phyloP scores from a whole-genome alignment of 2,329 filamentous ascomycete species.

The Helicocarpus griseus region DNA sequence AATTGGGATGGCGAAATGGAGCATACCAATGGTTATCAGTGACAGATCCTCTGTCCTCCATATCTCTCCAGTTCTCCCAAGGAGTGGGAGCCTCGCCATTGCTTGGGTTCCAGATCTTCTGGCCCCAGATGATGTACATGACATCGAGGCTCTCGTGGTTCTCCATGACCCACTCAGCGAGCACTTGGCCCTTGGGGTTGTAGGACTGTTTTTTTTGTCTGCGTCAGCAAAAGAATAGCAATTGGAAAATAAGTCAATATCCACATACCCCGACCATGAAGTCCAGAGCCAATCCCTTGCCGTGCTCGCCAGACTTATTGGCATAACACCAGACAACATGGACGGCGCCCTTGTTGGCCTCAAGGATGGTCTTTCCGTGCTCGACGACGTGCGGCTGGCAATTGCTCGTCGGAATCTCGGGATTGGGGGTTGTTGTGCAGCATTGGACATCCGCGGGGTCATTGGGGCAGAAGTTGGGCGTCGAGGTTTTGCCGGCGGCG shows the following conservation, averaged over 20 bases:
- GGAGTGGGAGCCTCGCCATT: constrained; percentile 25
- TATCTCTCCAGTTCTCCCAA: constrained; percentile 36
- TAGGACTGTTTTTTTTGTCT: constrained; percentile 19
- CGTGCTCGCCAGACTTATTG: constrained; percentile 16
- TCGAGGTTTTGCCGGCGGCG: constrained; percentile 28
- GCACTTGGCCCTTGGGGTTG: constrained; percentile 32
- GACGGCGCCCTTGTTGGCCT: constrained; percentile 13
- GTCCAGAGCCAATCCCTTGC: constrained; percentile 22
- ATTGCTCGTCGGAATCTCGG: constrained; percentile 2
- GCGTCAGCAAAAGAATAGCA: background rate
- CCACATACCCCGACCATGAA: constrained; percentile 23
- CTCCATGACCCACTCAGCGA: constrained; percentile 43
- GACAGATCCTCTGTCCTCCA: constrained; percentile 34
- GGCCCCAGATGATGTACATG: constrained; percentile 44
- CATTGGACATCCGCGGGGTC: constrained; percentile 18
- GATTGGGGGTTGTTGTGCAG: constrained; percentile 11
- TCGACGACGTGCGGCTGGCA: constrained; percentile 16
- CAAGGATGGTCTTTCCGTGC: constrained; percentile 16
- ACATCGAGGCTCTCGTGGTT: constrained; percentile 33
- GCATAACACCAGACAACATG: constrained; percentile 16
- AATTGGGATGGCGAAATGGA: constrained; percentile 2
- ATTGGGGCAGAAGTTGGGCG: constrained; percentile 23
- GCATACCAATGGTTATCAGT: constrained; percentile 37
- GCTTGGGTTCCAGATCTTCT: constrained; percentile 38
- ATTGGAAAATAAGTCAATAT: constrained; percentile 5